Percentiles rank a stretch among this genome's conserved stretches.
These are phyloP conservation scores for Tolypocladium pustulatum DNA, from an alignment of 2,329 filamentous ascomycete genomes.

Conservation along the genomic window DNA sequence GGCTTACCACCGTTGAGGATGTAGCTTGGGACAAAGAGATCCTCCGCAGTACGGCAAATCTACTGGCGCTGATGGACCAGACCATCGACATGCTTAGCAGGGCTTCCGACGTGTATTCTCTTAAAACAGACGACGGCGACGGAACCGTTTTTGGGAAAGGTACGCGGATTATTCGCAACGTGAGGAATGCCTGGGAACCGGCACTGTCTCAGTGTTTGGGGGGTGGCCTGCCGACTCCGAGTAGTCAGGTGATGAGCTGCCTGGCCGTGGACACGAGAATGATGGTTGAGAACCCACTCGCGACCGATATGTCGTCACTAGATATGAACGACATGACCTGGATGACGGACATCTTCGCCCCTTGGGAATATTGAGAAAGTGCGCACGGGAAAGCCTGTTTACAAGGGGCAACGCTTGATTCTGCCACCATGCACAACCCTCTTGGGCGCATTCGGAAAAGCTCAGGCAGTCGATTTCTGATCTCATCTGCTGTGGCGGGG, in stretches of 20 bases:
- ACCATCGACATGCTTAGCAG: constrained; percentile 20
- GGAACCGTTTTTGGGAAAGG: constrained; percentile 21
- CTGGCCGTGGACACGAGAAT: constrained; percentile 4
- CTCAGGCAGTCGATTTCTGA: too few relatives aligned
- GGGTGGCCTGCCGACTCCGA: constrained; percentile 16
- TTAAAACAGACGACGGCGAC: constrained; percentile 16
- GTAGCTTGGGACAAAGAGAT: constrained; percentile 29
- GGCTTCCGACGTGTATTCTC: constrained; percentile 14
- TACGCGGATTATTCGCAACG: constrained; percentile 23
- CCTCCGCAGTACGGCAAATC: constrained; percentile 23
- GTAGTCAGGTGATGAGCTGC: constrained; percentile 10
- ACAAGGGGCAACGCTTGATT: background rate
- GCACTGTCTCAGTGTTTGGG: constrained; percentile 17
- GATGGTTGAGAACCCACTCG: constrained; percentile 8
- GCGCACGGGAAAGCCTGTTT: background rate
- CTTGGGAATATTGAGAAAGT: constrained; percentile 21
- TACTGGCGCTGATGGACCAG: constrained; percentile 23
- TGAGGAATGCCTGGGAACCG: constrained; percentile 25
- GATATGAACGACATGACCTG: constrained; percentile 24
- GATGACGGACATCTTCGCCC: constrained; percentile 27
- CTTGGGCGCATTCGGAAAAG: background rate
- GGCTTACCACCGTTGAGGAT: constrained; percentile 26
- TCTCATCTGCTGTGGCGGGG: background rate
- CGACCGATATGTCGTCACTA: constrained; percentile 11
- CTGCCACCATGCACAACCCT: background rate